Evolutionary conservation across 2,329 filamentous ascomycete species (phyloP).

Genomic region (Zymoseptoria passerinii): DNA sequence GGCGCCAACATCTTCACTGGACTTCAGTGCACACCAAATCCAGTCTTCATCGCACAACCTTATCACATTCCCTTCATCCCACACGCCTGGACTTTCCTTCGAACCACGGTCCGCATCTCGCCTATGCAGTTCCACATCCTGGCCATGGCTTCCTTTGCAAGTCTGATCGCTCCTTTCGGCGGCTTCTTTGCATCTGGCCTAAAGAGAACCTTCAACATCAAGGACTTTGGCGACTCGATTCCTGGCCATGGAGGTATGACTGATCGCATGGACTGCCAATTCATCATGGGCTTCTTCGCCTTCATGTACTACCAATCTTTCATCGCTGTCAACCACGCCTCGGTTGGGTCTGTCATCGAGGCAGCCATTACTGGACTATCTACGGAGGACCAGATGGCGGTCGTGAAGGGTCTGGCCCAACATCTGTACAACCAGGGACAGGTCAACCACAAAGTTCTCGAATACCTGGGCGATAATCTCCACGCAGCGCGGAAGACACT

Average conservation of each 20-base stretch:
- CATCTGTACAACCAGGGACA: slow-evolving; percentile 57
- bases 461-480: slow-evolving; percentile 28
- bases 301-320: slow-evolving; percentile 98
- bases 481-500: slow-evolving; percentile 8
- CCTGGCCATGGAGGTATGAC: slow-evolving; percentile 97
- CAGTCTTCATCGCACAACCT: slow-evolving; percentile 72
- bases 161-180: slow-evolving; percentile 91
- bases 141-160: slow-evolving; percentile 85
- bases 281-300: slow-evolving; percentile 98
- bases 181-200: slow-evolving; percentile 97
- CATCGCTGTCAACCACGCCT: slow-evolving; percentile 79
- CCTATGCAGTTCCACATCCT: slow-evolving; percentile 94
- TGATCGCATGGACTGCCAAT: slow-evolving; percentile 98
- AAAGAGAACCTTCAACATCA: slow-evolving; percentile 99
- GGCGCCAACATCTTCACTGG: slow-evolving; percentile 89
- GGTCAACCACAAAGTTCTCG: slow-evolving; percentile 45
- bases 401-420: slow-evolving; percentile 54
- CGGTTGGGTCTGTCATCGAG: slow-evolving; percentile 80
- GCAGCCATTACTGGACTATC: slow-evolving; percentile 82
- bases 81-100: slow-evolving; percentile 59
- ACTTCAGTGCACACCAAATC: slow-evolving; percentile 81
- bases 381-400: slow-evolving; percentile 80
- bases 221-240: slow-evolving; percentile 98
- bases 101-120: slow-evolving; percentile 65
- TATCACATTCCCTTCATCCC: slow-evolving; percentile 56